These are phyloP conservation scores for Clavispora asparagi DNA, from an alignment of 805 yeast genomes.

Conservation along the genomic window DNA sequence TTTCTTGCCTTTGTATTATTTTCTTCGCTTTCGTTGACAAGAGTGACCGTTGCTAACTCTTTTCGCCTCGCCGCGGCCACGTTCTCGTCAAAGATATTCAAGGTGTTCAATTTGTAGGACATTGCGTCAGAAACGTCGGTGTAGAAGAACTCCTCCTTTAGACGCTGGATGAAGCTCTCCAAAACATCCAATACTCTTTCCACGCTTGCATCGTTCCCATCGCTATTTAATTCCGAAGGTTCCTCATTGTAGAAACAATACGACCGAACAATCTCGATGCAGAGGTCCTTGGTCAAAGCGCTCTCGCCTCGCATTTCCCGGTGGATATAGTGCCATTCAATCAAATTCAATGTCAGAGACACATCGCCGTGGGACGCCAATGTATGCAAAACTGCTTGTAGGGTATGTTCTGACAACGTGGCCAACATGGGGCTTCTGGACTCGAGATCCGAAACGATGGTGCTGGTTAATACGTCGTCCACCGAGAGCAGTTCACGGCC, in stretches of 20 bases:
- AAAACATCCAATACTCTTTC: constrained; percentile 28
- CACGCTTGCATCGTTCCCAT: constrained; percentile 21
- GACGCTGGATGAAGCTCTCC: constrained; percentile 18
- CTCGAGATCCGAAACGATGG: not conserved
- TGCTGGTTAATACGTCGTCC: constrained; percentile 21
- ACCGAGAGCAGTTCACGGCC: constrained; percentile 17
- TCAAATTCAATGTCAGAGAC: constrained; percentile 25
- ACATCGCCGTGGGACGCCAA: constrained; percentile 36
- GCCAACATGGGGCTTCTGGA: constrained; percentile 8
- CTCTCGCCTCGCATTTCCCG: constrained; percentile 26
- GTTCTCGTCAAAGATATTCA: constrained; percentile 20
- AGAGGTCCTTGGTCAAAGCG: constrained; percentile 29
- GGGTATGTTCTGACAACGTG: constrained; percentile 19
- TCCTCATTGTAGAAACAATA: constrained; percentile 23
- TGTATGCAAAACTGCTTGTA: constrained; percentile 24
- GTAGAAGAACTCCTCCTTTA: constrained; percentile 12
- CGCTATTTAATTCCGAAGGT: constrained; percentile 1
- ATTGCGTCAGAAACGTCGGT: constrained; percentile 27
- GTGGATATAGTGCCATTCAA: constrained; percentile 34
- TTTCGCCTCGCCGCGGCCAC: constrained; percentile 13
- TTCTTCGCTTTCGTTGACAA: not conserved
- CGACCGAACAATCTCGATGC: constrained; percentile 28
- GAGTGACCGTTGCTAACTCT: constrained; percentile 1
- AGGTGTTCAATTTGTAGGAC: constrained; percentile 24
- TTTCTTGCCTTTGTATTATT: constrained; percentile 10